Evolutionary conservation across 2,329 filamentous ascomycete genomes (phyloP).

Genomic region (Arthrobotrys entomopaga): DNA sequence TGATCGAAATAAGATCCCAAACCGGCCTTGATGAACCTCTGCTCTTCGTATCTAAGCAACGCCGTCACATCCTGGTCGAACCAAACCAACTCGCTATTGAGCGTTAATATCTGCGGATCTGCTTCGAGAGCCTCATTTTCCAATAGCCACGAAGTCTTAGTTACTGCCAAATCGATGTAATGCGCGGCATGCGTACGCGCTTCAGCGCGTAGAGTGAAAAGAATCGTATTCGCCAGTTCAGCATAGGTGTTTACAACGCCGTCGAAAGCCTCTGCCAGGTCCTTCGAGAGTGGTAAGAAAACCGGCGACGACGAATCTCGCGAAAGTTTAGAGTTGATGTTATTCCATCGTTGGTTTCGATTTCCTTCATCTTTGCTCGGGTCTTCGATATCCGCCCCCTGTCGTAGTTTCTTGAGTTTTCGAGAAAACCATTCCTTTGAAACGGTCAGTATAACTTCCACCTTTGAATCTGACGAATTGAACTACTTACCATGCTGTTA

Average conservation of each 20-base stretch:
- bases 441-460: slow-evolving; percentile 6
- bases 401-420: slow-evolving; percentile 81
- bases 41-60: slow-evolving; percentile 77
- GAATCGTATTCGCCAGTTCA: slow-evolving; percentile 78
- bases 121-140: slow-evolving; percentile 80
- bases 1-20: slow-evolving; percentile 81
- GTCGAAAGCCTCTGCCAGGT: slow-evolving; percentile 76
- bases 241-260: slow-evolving; percentile 84
- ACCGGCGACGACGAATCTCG: slow-evolving; percentile 72
- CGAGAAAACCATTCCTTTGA: slow-evolving; percentile 83
- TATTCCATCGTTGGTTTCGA: slow-evolving; percentile 59
- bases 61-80: slow-evolving; percentile 84
- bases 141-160: slow-evolving; percentile 66
- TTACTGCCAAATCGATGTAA: slow-evolving; percentile 74
- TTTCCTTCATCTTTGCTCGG: slow-evolving; percentile 55
- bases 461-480: neutral
- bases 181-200: slow-evolving; percentile 85
- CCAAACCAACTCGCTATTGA: slow-evolving; percentile 84
- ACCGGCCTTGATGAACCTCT: slow-evolving; percentile 78
- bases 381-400: slow-evolving; percentile 70
- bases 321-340: slow-evolving; percentile 60
- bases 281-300: slow-evolving; percentile 76
- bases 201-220: slow-evolving; percentile 88
- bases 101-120: slow-evolving; percentile 79
- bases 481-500: slow-evolving; percentile 78